Base-by-base conservation (phyloP, 148 eudicot species). In the Salicornia ramosissima region DNA sequence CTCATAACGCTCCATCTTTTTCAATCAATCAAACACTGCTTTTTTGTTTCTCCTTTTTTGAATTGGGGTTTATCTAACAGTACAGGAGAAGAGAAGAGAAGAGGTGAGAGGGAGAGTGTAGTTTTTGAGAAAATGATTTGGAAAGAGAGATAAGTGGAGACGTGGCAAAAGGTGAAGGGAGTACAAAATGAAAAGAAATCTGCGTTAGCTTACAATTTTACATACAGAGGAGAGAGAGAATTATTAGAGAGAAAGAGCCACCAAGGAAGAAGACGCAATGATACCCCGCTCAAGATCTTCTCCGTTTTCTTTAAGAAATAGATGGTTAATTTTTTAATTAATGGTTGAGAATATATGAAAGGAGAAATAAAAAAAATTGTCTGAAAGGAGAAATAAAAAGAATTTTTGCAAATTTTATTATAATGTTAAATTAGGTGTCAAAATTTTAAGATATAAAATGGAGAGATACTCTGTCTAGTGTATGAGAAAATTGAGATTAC, bases 1-100 rank as follows among this genome's bases (percentile, higher is more conserved):
- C 66, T 90, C 94, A 61, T 85, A 90, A 3, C 94, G 72, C 72
- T 90, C 96, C 94, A 90, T 90, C 28, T 68, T 51, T 52, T 40
- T 36, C 40, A 12, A 69, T 39, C 57, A 39, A 67, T 56, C 30
- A 39, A 34, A 10, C 1, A 36, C 22, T 50, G 51, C 5, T 29
- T 55, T 46, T 1, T 8, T 16, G 1, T 26, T 36, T 24, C 25
- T 40, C 19, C 13, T 8, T 69, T 18, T 24, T 15, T 4, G 18
- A 2, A 4, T 49, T 49, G 6, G 21, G 18, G 53, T 19, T 49
- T n/a, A 19, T 54, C 6, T 72, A 55, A 64, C 34, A 50, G 74
- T 34, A 49, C n/a, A 36, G 51, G 42, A 36, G 49, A 42, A 6
- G 61, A 13, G 11, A 40, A 1, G 59, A 25, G 25, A n/a, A 14